Evolutionary conservation across 179 eudicot species (phyloP).

Genomic region (Gypsophila paniculata): DNA sequence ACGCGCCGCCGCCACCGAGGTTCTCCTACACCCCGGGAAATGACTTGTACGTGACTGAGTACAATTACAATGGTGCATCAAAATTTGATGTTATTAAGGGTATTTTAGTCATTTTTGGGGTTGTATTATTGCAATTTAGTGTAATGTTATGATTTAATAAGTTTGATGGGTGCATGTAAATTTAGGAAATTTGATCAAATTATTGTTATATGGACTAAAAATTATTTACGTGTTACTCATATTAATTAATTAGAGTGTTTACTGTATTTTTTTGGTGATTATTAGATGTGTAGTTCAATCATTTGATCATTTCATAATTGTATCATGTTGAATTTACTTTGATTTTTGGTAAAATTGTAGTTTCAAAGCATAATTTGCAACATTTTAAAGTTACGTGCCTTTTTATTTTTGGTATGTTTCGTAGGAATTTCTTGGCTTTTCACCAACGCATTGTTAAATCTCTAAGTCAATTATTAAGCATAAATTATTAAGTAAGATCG

Average conservation of each 20-base stretch:
- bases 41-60: conserved; percentile 27
- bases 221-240: background rate
- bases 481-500: too few species aligned
- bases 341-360: background rate
- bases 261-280: background rate
- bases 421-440: too few species aligned
- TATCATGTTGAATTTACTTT: conserved; percentile 1
- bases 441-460: too few species aligned
- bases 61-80: conserved; percentile 20
- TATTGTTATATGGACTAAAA: background rate
- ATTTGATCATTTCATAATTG: conserved; percentile 6
- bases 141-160: conserved; percentile 15
- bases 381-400: background rate
- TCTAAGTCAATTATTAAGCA: too few species aligned
- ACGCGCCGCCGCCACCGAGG: conserved; percentile 26
- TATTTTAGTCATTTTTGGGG: conserved; percentile 13
- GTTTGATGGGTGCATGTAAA: conserved; percentile 17
- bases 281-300: background rate
- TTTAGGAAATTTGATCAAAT: conserved; percentile 19
- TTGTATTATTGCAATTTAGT: conserved; percentile 22
- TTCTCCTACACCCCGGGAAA: conserved; percentile 18
- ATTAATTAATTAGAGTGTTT: background rate
- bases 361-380: background rate
- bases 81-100: background rate
- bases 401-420: too few species aligned